Base-by-base conservation (phyloP, 441 rosid genomes). In the Erysimum cheiri region DNA sequence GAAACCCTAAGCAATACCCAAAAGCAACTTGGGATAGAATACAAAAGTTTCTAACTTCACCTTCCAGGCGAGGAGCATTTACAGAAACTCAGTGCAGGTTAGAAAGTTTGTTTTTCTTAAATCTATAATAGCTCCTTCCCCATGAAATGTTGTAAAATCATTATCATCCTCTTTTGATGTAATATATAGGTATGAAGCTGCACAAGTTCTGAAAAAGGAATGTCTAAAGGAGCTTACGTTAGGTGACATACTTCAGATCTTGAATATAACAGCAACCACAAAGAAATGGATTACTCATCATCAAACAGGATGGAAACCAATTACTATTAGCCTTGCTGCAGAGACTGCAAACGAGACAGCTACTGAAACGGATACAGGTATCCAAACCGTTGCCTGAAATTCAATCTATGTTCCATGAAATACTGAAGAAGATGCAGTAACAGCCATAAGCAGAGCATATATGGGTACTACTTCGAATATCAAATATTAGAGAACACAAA, bases 241-340 rank as follows among this genome's bases (percentile, higher is more conserved):
- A 72, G 93, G 93, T 62, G 84, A 80, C 31, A 69, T 81, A 46
- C 80, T 88, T 55, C 87, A 81, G 75, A 78, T 88, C 67, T 80
- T 88, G 84, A 81, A 82, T 78, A 80, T 86, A 80, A 43, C 82
- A 67, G 72, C 81, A 54, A 67, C 76, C 35, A 19, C 55, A 33
- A 88, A 85, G 81, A 80, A 82, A 74, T 88, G 93, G 91, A 85
- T 88, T 71, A 74, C 58, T 67, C 72, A 58, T 69, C 79, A 78
- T 59, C 91, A 75, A 50, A 72, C 81, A 17, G 91, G 88, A 75
- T 88, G 93, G 93, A 84, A 78, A 71, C 93, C 91, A 28, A 72
- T 88, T 60, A 78, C 66, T 56, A 57, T 86, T 55, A 80, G 76
- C 73, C 67, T 86, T 56, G 73, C 74, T 13, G 72, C 52, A 19